Evolutionary conservation across 306 rosid genomes (phyloP).

Genomic region (Prunus dulcis): DNA sequence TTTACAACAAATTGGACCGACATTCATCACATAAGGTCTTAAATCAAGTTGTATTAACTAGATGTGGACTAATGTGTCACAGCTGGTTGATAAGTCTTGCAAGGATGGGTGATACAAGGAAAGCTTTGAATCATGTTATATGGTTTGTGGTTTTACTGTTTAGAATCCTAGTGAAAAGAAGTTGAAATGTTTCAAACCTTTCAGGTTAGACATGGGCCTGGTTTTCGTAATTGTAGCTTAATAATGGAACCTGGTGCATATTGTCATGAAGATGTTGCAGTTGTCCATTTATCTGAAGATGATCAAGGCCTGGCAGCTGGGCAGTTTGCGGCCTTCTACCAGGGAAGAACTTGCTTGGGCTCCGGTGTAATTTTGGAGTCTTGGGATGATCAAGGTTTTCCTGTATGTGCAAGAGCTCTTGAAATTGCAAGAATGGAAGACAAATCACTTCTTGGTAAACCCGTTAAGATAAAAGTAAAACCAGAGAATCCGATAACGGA

Average conservation of each 20-base stretch:
- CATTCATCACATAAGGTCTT: not conserved
- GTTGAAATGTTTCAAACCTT: conserved; percentile 9
- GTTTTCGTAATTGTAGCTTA: conserved; percentile 61
- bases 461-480: conserved; percentile 77
- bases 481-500: conserved; percentile 40
- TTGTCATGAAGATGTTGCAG: conserved; percentile 46
- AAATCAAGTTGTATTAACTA: not conserved
- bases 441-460: conserved; percentile 84
- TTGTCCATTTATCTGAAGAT: conserved; percentile 64
- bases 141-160: not conserved
- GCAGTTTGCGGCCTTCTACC: conserved; percentile 84
- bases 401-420: conserved; percentile 74
- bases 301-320: conserved; percentile 98
- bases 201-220: conserved; percentile 97
- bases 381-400: conserved; percentile 81
- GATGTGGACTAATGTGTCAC: not conserved
- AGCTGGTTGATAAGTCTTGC: not conserved
- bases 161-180: not conserved
- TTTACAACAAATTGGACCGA: not conserved
- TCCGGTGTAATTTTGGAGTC: conserved; percentile 90
- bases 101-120: not conserved
- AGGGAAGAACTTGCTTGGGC: conserved; percentile 77
- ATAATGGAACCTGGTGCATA: conserved; percentile 49
- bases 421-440: conserved; percentile 75
- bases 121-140: not conserved